Base-by-base conservation (phyloP, 345 rosid species). In the Firmiana major region DNA sequence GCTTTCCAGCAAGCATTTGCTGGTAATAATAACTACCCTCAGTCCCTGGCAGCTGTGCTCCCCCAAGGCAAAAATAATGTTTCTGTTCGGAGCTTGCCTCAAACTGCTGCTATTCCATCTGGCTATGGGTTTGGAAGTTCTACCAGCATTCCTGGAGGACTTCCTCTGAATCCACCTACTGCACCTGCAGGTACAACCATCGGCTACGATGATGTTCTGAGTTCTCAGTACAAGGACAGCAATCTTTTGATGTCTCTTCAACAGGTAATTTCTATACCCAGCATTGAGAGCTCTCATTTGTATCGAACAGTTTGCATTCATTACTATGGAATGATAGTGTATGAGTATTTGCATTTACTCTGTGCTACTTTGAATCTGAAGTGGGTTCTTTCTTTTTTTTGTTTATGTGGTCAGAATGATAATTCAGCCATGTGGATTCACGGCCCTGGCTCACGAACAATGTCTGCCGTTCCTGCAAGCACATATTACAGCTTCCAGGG, bases 51-150 rank as follows among this genome's bases (percentile, higher is more conserved):
- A 36, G 91, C 96, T 9, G 79, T 89, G 74, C 98, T 89, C 57
- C 99, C 97, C 12, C 99, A 96, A 79, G 91, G 91, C 84, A 95
- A 92, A 84, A 90, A 86, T 77, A 93, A 84, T 53, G 90, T n/a
- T n/a, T n/a, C n/a, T n/a, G n/a, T 93, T 0, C 87, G 90, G 79
- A 90, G 89, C 88, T 77, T 93, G 86, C 97, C 98, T 59, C 97
- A 93, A 79, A 90, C 98, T 79, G 94, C 91, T 57, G 87, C 89
- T 19, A 79, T 90, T 85, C 86, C 98, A 77, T 85, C 99, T 58
- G 95, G 90, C 71, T 93, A 96, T 81, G 98, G 99, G 24, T 92
- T 87, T 81, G 97, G 96, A 74, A 91, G 83, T 77, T 91, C 98
- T 6, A 81, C 86, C 78, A 92, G 87, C 77, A 79, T 86, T 82